These are phyloP conservation scores for Xylaria sp. DNA, from an alignment of 495 filamentous ascomycete species.

Conservation along the genomic window DNA sequence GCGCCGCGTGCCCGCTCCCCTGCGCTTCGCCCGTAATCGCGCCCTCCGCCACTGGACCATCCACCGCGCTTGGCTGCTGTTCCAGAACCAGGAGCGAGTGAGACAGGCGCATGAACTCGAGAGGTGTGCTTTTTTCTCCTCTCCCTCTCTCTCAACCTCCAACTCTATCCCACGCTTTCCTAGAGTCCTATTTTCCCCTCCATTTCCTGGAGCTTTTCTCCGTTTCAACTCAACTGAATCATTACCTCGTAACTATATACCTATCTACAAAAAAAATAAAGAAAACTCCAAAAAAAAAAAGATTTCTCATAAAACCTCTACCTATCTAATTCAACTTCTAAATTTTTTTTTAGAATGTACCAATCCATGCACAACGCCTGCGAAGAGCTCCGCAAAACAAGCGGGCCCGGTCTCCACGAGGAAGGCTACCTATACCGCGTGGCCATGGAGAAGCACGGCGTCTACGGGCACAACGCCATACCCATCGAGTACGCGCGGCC, in stretches of 20 bases:
- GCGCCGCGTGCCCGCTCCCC: constrained; percentile 65
- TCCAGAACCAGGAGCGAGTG: constrained; percentile 67
- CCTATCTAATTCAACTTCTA: too few relatives aligned
- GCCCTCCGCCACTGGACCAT: constrained; percentile 98
- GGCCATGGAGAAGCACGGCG: constrained; percentile 83
- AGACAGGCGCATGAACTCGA: constrained; percentile 68
- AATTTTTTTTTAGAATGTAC: constrained; percentile 67
- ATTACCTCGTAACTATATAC: too few relatives aligned
- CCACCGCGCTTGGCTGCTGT: constrained; percentile 89
- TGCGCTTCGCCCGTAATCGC: constrained; percentile 86
- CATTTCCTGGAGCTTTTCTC: too few relatives aligned
- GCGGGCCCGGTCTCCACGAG: constrained; percentile 64
- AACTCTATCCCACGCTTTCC: neutral
- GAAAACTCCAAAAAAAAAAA: too few relatives aligned
- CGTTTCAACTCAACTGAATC: too few relatives aligned
- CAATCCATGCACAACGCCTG: constrained; percentile 80
- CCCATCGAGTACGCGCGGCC: constrained; percentile 88
- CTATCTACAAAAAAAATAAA: neutral
- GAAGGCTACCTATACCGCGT: constrained; percentile 81
- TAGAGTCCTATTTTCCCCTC: neutral
- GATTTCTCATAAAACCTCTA: too few relatives aligned
- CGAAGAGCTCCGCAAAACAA: constrained; percentile 77
- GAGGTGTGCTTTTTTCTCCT: constrained; percentile 43
- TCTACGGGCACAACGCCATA: constrained; percentile 67
- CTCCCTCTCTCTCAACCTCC: neutral